Evolutionary conservation across 352 stramenopile genomes (phyloP).

Genomic region (Phytophthora ohioensis): DNA sequence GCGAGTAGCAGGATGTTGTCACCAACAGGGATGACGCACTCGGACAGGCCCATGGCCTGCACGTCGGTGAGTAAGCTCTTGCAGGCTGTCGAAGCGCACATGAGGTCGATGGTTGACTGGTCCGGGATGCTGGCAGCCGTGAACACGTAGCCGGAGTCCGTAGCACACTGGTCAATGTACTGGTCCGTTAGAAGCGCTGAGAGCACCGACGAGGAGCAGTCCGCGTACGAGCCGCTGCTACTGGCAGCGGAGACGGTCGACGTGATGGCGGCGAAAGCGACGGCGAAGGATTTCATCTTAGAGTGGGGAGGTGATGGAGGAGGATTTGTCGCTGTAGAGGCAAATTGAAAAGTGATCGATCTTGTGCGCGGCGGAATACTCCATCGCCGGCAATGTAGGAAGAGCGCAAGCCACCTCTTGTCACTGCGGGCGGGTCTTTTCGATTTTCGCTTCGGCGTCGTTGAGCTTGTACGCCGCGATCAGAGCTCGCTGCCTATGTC

Average conservation of each 20-base stretch:
- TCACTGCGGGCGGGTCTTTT: slow-evolving; percentile 13
- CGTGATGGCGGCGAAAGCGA: slow-evolving; percentile 22
- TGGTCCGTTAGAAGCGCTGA: slow-evolving; percentile 33
- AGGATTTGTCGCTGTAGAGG: slow-evolving; percentile 47
- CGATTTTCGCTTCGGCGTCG: neutral
- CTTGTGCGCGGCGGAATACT: neutral
- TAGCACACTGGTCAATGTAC: slow-evolving; percentile 35
- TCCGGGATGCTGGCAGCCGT: slow-evolving; percentile 32
- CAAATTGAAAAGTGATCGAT: slow-evolving; percentile 46
- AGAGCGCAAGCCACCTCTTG: slow-evolving; percentile 15
- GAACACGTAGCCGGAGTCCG: slow-evolving; percentile 44
- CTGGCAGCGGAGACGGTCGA: slow-evolving; percentile 30
- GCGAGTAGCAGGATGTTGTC: slow-evolving; percentile 36
- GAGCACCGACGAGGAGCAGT: slow-evolving; percentile 35
- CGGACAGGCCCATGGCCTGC: slow-evolving; percentile 26
- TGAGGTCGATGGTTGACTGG: slow-evolving; percentile 21
- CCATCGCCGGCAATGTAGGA: slow-evolving; percentile 7
- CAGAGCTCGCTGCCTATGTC: slow-evolving; percentile 16
- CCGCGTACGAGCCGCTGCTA: slow-evolving; percentile 25
- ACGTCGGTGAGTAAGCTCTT: slow-evolving; percentile 28
- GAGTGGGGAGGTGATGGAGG: slow-evolving; percentile 3
- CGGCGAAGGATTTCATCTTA: slow-evolving; percentile 42
- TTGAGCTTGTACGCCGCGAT: slow-evolving; percentile 3
- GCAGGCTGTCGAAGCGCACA: slow-evolving; percentile 38
- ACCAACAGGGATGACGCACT: slow-evolving; percentile 43